Conservation (phyloP, 2,329 filamentous ascomycete genomes). For the Pyrenophora teres region DNA sequence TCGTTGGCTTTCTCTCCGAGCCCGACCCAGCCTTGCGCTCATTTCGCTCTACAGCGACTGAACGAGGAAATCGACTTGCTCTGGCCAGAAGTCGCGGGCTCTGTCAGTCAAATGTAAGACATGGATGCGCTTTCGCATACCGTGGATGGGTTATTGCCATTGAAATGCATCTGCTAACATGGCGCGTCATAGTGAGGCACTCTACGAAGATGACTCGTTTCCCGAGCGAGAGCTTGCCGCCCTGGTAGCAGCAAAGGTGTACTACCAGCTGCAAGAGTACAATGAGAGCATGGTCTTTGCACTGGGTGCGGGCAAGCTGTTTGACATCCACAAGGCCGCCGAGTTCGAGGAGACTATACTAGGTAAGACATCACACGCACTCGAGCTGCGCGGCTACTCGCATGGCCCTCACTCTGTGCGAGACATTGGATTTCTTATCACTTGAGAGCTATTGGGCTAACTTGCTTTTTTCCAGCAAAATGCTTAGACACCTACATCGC, state of each 20-base stretch:
- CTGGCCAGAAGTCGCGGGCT: constrained; percentile 95
- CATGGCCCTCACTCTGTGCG: background rate
- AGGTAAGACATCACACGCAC: constrained; percentile 54
- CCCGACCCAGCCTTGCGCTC: constrained; percentile 92
- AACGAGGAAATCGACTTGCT: constrained; percentile 96
- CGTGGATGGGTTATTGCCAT: background rate
- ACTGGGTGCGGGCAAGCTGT: constrained; percentile 89
- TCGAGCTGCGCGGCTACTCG: background rate
- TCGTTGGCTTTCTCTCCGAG: constrained; percentile 93
- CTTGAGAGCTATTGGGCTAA: constrained; percentile 15
- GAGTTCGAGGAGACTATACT: constrained; percentile 99
- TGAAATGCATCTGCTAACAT: constrained; percentile 28
- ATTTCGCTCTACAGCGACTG: constrained; percentile 93
- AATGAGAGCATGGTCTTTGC: constrained; percentile 99
- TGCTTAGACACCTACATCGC: constrained; percentile 98
- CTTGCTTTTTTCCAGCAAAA: constrained; percentile 63
- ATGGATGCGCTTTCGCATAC: constrained; percentile 1
- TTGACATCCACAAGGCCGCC: constrained; percentile 86
- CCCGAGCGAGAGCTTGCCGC: constrained; percentile 92
- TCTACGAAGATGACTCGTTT: constrained; percentile 96
- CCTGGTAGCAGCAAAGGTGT: constrained; percentile 94
- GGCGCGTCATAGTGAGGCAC: constrained; percentile 72
- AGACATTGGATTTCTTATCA: background rate
- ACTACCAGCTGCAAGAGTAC: constrained; percentile 98
- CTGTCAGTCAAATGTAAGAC: constrained; percentile 88